These are phyloP conservation scores for Acacia melanoxylon DNA, from an alignment of 306 rosid genomes.

Conservation along the genomic window DNA sequence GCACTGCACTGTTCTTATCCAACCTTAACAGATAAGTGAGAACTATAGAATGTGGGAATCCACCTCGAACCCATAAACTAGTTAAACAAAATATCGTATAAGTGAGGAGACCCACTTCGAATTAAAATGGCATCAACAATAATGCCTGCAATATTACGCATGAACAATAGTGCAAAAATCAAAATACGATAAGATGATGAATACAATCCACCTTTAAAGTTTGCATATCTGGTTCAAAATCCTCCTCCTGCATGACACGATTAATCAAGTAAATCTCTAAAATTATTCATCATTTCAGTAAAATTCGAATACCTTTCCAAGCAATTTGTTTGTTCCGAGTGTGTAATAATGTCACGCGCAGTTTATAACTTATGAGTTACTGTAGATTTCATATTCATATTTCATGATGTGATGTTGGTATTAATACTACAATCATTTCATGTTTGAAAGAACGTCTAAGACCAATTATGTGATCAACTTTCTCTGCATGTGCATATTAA, in stretches of 20 bases:
- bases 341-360: not conserved
- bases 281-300: no score
- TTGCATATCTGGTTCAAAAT: constrained; percentile 21
- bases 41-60: constrained; percentile 7
- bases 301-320: not conserved
- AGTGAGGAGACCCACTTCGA: constrained; percentile 17
- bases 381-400: not conserved
- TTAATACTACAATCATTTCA: not conserved
- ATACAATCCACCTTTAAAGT: constrained; percentile 10
- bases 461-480: not conserved
- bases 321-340: not conserved
- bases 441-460: not conserved
- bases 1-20: not conserved
- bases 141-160: constrained; percentile 4
- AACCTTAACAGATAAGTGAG: not conserved
- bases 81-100: not conserved
- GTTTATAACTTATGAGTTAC: not conserved
- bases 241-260: constrained; percentile 33
- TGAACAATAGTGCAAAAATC: not conserved
- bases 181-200: constrained; percentile 6
- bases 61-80: not conserved
- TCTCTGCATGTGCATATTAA: not conserved
- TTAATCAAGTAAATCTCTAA: not conserved
- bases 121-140: not conserved
- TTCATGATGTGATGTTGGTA: not conserved